Conservation (phyloP, 768 basidiomycete species). For the Russula lepida region DNA sequence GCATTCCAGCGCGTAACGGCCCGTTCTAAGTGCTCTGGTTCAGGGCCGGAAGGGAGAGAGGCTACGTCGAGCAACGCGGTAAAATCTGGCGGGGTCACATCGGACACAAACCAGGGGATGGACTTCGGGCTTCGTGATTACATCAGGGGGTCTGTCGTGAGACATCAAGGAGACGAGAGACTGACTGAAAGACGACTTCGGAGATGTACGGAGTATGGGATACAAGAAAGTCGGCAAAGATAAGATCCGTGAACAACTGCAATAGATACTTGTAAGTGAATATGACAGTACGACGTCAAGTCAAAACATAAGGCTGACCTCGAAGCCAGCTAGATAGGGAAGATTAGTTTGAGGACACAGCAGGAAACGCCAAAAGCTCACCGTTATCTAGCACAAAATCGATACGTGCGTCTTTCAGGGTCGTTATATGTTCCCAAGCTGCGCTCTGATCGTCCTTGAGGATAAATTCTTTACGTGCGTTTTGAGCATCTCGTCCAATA, state of each 20-base stretch:
- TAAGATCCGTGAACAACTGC: constrained; percentile 86
- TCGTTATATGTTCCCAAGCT: constrained; percentile 66
- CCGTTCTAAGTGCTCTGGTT: constrained; percentile 37
- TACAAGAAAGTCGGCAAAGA: constrained; percentile 89
- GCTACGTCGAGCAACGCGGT: constrained; percentile 26
- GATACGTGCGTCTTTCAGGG: constrained; percentile 43
- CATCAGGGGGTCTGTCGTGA: not conserved
- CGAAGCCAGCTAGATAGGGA: constrained; percentile 69
- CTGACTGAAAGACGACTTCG: constrained; percentile 86
- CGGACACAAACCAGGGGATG: constrained; percentile 96
- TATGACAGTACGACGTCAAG: not conserved
- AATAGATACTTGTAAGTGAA: not conserved
- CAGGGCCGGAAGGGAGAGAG: constrained; percentile 25
- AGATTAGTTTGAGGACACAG: not conserved
- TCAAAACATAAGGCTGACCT: constrained; percentile 38
- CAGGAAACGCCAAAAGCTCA: constrained; percentile 24
- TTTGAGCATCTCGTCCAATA: constrained; percentile 74
- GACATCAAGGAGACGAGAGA: not conserved
- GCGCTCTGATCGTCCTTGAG: constrained; percentile 72
- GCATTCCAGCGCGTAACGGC: constrained; percentile 66
- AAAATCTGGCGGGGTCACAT: constrained; percentile 88
- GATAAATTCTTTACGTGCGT: constrained; percentile 68
- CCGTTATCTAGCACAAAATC: constrained; percentile 93
- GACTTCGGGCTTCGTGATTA: constrained; percentile 63
- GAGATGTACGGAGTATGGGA: constrained; percentile 79